Evolutionary conservation across 768 basidiomycete species (phyloP).

Genomic region (Termitomyces eurrhizus): DNA sequence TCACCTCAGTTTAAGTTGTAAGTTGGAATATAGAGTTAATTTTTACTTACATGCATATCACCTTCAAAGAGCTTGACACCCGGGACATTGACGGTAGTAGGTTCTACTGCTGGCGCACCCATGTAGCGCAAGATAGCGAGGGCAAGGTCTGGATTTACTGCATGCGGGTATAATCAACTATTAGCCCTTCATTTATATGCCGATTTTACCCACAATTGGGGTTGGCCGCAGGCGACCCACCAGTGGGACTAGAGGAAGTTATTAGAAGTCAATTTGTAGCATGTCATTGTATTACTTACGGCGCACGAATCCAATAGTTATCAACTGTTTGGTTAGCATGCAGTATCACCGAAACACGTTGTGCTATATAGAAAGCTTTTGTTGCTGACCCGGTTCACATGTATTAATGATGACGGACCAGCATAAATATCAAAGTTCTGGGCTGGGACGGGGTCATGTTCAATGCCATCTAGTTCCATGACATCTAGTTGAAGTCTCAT

Average conservation of each 20-base stretch:
- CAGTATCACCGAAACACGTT: conserved; percentile 34
- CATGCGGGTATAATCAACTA: neutral
- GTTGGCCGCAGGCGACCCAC: conserved; percentile 17
- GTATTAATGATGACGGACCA: conserved; percentile 19
- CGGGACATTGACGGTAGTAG: conserved; percentile 16
- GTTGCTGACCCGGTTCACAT: neutral
- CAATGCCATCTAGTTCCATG: conserved; percentile 38
- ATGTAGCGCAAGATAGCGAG: conserved; percentile 29
- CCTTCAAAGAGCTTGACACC: conserved; percentile 16
- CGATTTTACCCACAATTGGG: conserved; percentile 14
- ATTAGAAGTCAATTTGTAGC: neutral
- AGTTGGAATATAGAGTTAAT: too few relatives aligned
- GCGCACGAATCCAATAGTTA: conserved; percentile 43
- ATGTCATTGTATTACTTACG: neutral
- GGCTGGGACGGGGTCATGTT: conserved; percentile 32
- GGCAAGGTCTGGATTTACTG: conserved; percentile 20
- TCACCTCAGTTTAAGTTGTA: neutral
- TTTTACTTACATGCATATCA: conserved; percentile 20
- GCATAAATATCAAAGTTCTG: conserved; percentile 40
- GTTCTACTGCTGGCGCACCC: conserved; percentile 24
- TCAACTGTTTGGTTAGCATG: conserved; percentile 37
- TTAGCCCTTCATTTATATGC: neutral
- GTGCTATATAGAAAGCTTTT: conserved; percentile 18
- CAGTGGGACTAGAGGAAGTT: conserved; percentile 8
- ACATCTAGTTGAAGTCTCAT: neutral